Evolutionary conservation across 1,139 yeast genomes (phyloP), one percentile per base, ranked within the genome.

Genomic region (Kodamaea plutei): DNA sequence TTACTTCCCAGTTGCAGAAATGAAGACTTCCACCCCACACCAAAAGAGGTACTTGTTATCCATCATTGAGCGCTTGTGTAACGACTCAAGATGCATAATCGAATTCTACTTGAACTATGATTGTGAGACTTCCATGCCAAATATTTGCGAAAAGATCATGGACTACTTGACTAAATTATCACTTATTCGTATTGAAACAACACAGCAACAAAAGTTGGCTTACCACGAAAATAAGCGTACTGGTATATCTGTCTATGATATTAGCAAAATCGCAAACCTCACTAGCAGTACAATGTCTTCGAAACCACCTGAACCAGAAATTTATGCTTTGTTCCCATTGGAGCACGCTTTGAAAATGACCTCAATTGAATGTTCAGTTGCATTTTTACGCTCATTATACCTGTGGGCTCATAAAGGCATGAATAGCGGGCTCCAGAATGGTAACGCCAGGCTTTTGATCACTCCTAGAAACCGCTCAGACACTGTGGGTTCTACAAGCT

Each of bases 51-150:
- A 87, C 47, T 74, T 91, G 41, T 65, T 93, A 41, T 76, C 84
- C 8, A 73, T 91, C 13, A 70, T 93, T 19, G 84, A 84, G 46
- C 71, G 94, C 42, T 59, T 91, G 26, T 84, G 95, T 52, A 79
- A 79, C 41, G 96, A 91, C 55, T 95, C 97, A 21, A 71, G 95
- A 41, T 83, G 94, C 21, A 66, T 93, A 37, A 87, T 93, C 37
- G 99, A 93, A 57, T 77, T 91, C 40, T 93, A 89, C 52, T 71
- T 93, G 48, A 93, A 93, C 55, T 93, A 91, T 56, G 99, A 93
- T 56, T 93, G 99, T 62, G 96, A 88, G 53, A 72, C 82, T 11
- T 65, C 75, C 5, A 75, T 82, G 70, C 85, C 95, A 28, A 91
- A 91, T 52, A 70, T 89, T 30, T 87, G 91, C 54, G 98, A 93